Evolutionary conservation across 352 stramenopile species (phyloP), one percentile per base, ranked within the genome.

Genomic region (Phytophthora macrochlamydospora): DNA sequence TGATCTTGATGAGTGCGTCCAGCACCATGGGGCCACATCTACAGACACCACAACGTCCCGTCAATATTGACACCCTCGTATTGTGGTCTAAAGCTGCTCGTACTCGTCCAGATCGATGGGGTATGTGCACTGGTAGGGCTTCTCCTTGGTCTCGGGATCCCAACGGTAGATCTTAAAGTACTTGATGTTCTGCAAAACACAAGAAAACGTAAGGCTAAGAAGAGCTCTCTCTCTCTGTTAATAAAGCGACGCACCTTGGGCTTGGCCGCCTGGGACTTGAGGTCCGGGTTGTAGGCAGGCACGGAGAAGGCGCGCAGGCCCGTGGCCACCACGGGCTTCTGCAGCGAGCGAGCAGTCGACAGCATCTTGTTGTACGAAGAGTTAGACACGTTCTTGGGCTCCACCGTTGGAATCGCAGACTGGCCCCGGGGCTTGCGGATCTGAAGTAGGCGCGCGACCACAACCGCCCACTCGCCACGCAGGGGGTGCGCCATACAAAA

Each of bases 131-230:
- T 98, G 87, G 71, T 98, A 97, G 4, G 94, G 95, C 76, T 98
- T 98, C 62, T 87, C 80, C 71, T 96, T 96, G 69, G 62, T 87
- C 73, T 99, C 96, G 1, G 98, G 97, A 75, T 99, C 95, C 92
- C 95, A 99, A 59, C 98, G 91, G 85, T 99, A 99, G 66, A 99
- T 97, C 83, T 99, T 98, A 64, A 99, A 99, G 83, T 98, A 98
- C 83, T 98, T 98, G 81, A 99, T 97, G 65, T 97, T 91, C 87
- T 98, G 53, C 48, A 53, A 24, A 24, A 24, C 18, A 24, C 18
- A 24, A 24, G 18, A 24, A 14, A 24, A 24, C 18, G 18, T 24
- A 24, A 24, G 18, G 18, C 18, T 24, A 24, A 24, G 18, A 24
- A 24, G 18, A 24, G 18, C 18, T 24, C 18, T 24, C 18, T 24